These are phyloP conservation scores for Durotheca rogersii DNA, from an alignment of 495 filamentous ascomycete genomes.

Conservation along the genomic window DNA sequence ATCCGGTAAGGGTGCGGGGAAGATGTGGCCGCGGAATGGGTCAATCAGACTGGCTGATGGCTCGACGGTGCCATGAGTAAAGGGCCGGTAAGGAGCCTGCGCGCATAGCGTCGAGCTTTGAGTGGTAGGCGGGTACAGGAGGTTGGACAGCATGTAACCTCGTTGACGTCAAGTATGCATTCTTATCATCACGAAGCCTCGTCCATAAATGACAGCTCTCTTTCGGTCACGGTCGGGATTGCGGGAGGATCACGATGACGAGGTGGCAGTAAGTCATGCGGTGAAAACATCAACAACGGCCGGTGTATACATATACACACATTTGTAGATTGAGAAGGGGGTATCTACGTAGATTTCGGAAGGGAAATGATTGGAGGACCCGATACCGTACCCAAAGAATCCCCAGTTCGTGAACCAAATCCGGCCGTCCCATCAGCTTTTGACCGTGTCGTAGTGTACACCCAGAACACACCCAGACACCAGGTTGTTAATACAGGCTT, in stretches of 20 bases:
- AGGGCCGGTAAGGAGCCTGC: not conserved
- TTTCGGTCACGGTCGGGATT: no score
- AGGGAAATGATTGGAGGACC: conserved; percentile 23
- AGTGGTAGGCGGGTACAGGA: not conserved
- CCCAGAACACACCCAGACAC: no score
- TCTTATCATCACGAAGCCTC: not conserved
- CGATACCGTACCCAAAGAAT: conserved; percentile 20
- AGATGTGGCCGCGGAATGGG: conserved; percentile 3
- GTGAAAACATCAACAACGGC: no score
- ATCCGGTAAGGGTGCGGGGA: no score
- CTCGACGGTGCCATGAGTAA: conserved; percentile 16
- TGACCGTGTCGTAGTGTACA: conserved; percentile 17
- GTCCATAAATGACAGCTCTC: no score
- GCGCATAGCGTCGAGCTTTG: not conserved
- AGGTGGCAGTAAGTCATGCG: no score
- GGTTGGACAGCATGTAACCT: not conserved
- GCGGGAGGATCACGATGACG: no score
- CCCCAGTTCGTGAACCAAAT: conserved; percentile 9
- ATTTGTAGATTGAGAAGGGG: conserved; percentile 29
- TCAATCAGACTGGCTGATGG: conserved; percentile 6
- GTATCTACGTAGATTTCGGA: conserved; percentile 31
- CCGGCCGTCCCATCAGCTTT: conserved; percentile 3
- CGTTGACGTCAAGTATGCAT: not conserved
- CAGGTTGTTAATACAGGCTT: no score
- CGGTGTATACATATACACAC: not conserved